Conservation (phyloP, 164 flowering plant genomes). For the Stephania japonica region DNA sequence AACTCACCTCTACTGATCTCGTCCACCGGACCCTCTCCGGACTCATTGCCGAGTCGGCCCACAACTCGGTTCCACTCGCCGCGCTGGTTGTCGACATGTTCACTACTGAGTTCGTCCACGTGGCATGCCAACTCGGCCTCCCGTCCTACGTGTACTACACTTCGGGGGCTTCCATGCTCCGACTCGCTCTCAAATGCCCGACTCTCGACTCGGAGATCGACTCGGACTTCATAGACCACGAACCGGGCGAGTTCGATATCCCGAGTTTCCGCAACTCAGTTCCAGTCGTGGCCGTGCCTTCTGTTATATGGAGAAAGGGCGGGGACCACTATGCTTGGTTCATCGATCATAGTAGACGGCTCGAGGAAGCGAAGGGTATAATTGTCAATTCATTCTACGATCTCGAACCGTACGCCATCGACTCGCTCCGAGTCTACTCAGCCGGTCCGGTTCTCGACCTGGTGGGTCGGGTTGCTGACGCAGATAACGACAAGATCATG, state of each 20-base stretch:
- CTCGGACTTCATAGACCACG: conserved; percentile 7
- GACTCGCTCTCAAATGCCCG: conserved; percentile 15
- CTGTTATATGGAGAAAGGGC: background rate
- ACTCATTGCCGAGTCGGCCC: too few species aligned
- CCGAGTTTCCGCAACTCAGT: conserved; percentile 19
- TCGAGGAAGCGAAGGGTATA: conserved; percentile 25
- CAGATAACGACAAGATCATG: background rate
- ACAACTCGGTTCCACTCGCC: too few species aligned
- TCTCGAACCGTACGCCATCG: conserved; percentile 12
- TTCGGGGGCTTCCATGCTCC: conserved; percentile 16
- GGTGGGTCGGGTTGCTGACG: background rate
- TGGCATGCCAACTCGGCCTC: too few species aligned
- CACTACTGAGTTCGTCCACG: background rate
- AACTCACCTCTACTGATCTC: background rate
- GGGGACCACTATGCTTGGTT: background rate
- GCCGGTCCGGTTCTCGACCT: conserved; percentile 26
- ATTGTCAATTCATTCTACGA: conserved; percentile 23
- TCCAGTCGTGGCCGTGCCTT: conserved; percentile 11
- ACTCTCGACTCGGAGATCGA: background rate
- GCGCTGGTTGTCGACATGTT: too few species aligned
- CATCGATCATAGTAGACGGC: background rate
- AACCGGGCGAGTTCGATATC: conserved; percentile 1
- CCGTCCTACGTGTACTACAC: conserved; percentile 34
- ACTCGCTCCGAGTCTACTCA: conserved; percentile 16
- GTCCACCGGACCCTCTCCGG: background rate